Base-by-base conservation (phyloP, 768 basidiomycete species). In the Mycena metata region DNA sequence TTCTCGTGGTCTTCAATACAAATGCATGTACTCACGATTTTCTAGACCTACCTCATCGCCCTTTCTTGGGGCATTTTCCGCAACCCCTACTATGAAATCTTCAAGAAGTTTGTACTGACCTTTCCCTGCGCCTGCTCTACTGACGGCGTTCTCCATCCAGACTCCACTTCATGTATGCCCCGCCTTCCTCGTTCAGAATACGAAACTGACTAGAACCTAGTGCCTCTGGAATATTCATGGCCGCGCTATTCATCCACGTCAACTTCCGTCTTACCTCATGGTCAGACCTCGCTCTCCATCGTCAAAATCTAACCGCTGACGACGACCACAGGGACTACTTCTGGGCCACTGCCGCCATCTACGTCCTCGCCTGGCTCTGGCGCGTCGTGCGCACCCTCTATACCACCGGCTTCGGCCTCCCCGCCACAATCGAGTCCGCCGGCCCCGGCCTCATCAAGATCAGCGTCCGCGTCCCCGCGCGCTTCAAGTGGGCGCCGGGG, bases 191-290 rank as follows among this genome's bases (percentile, higher is more conserved):
- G 5, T 11, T 1, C 12, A 17, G 21, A 13, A 13, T 0, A 12
- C 2, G 15, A 30, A 15, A 19, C 36, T 50, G 4, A 57, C 19
- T n/a, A 41, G 33, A 30, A 46, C 42, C 23, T 64, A 78, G 78
- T 35, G 77, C 76, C 13, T 73, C 79, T 1, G 74, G 72, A 7
- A 67, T 81, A n/a, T 80, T 81, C 67, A 77, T 79, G 71, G 74
- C 75, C 1, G 74, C 76, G 0, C 72, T 81, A 9, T 82, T 79
- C 72, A 68, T 77, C 56, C 81, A 81, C 60, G 75, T 76, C 68
- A 72, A 77, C 64, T 76, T 72, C 60, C 68, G 69, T 13, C 73
- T 81, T 1, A 73, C 77, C 10, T 78, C 77, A 3, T 78, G 78
- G 76, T 77, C 47, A 6, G 62, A 3, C 39, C 16, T 42, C 26